phyloP scores from a whole-genome alignment of 352 stramenopile species.

The Globisporangium spiculum region DNA sequence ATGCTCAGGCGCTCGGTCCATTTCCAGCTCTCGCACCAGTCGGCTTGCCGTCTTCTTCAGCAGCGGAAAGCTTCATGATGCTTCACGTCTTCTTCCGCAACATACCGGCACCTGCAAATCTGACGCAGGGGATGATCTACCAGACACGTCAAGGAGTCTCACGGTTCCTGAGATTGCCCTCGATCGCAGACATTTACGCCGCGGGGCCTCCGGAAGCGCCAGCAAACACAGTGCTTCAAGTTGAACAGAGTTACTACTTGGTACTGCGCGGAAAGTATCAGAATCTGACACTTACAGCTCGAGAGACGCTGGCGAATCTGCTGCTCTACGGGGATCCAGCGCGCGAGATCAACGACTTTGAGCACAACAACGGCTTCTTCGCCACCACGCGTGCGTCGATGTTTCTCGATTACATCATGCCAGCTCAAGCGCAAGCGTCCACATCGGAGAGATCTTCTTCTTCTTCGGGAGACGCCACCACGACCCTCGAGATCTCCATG shows the following conservation, averaged over 20 bases:
- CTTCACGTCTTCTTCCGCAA: constrained; percentile 46
- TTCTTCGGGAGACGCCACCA: constrained; percentile 1
- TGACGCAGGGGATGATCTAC: constrained; percentile 39
- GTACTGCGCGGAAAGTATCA: constrained; percentile 5
- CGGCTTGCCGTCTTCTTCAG: constrained; percentile 1
- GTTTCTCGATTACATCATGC: constrained; percentile 47
- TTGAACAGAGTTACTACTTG: constrained; percentile 45
- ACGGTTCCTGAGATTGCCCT: constrained; percentile 34
- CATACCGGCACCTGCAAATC: constrained; percentile 28
- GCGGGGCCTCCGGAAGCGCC: constrained; percentile 25
- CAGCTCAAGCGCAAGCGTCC: neutral
- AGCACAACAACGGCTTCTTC: constrained; percentile 14
- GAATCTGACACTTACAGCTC: constrained; percentile 18
- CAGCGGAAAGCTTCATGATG: constrained; percentile 29
- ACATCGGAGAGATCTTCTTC: neutral
- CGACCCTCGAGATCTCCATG: constrained; percentile 16
- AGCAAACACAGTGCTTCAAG: constrained; percentile 30
- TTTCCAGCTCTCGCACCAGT: constrained; percentile 17
- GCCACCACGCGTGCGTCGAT: constrained; percentile 23
- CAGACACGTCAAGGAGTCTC: constrained; percentile 44
- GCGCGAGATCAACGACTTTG: constrained; percentile 21
- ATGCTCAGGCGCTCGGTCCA: constrained; percentile 23
- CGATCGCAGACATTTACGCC: constrained; percentile 23
- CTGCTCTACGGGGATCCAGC: constrained; percentile 44
- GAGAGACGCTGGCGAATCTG: constrained; percentile 36